Base-by-base conservation (phyloP, 73 alveolate genomes). In the Uronychia setigera region DNA sequence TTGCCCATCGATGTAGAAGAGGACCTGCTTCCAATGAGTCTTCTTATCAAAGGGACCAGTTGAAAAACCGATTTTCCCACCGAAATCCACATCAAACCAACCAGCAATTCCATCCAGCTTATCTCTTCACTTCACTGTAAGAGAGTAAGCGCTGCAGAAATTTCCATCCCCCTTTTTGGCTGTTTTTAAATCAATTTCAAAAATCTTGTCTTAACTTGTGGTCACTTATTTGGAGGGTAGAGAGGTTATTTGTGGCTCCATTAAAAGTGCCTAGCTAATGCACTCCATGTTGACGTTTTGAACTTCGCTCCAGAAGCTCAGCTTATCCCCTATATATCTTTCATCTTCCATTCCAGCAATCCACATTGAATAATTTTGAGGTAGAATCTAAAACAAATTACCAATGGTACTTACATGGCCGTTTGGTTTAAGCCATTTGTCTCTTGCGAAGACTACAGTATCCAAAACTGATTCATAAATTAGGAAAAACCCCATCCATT, bases 401-500 rank as follows among this genome's bases (percentile, higher is more conserved):
- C n/a, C n/a, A n/a, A n/a, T n/a, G n/a, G n/a, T n/a, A n/a, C n/a
- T n/a, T n/a, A n/a, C n/a, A n/a, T n/a, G n/a, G n/a, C n/a, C n/a
- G n/a, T n/a, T n/a, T n/a, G 92, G 81, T 59, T 85, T 80, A 60
- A 96, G 91, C 97, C 98, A 96, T 79, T 96, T 96, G 81, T 97
- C 98, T 91, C 99, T 96, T 1, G 99, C 99, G 60, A 58, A 91
- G 30, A 97, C 79, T 27, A 97, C 98, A 60, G 98, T 87, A 83
- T 97, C 99, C 26, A 97, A 77, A 98, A 96, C 96, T 13, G 98
- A 90, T 88, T 97, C 99, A 82, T 94, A 96, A 11, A 97, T 83
- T 46, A 96, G 87, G 80, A 96, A 97, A 92, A 96, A 97, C 35
- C 99, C 99, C 99, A 97, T 97, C 99, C 99, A 97, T 84, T 97